Conservation (phyloP, 768 basidiomycete species). For the Hygrocybe punicea region DNA sequence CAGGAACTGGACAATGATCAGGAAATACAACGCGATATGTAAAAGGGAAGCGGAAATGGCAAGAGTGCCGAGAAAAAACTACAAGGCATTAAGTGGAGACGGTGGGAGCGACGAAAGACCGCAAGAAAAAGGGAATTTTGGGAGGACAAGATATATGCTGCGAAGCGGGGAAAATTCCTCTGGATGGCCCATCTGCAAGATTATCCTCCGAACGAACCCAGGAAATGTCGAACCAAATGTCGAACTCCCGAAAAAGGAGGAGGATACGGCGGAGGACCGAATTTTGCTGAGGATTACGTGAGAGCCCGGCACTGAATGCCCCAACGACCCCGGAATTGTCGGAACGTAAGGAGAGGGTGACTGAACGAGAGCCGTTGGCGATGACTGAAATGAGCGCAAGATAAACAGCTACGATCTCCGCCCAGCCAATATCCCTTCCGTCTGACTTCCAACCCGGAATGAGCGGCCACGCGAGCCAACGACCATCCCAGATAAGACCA, state of each 20-base stretch:
- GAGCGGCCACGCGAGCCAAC: conserved; percentile 26
- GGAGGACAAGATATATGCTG: neutral
- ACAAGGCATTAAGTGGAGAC: too few species aligned
- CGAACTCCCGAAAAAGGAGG: conserved; percentile 13
- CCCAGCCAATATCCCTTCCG: conserved; percentile 30
- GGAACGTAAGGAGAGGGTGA: conserved; percentile 23
- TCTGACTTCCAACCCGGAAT: conserved; percentile 17
- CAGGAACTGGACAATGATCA: neutral
- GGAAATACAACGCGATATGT: too few species aligned
- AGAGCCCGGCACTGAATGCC: conserved; percentile 23
- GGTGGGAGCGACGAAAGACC: neutral
- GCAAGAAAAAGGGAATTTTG: neutral
- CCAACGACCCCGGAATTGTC: conserved; percentile 34
- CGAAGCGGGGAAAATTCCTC: neutral
- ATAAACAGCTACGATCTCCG: conserved; percentile 28
- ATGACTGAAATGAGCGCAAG: conserved; percentile 16
- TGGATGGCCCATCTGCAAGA: conserved; percentile 20
- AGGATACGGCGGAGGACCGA: conserved; percentile 25
- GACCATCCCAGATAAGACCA: conserved; percentile 17
- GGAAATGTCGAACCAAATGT: conserved; percentile 25
- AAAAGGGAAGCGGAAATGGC: too few species aligned
- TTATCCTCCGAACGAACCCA: conserved; percentile 25
- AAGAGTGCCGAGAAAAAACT: neutral
- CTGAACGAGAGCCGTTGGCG: conserved; percentile 2
- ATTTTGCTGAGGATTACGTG: conserved; percentile 31